These are phyloP conservation scores for Acanthamoeba pearcei DNA, from an alignment of 208 protist genomes.

Conservation along the genomic window DNA sequence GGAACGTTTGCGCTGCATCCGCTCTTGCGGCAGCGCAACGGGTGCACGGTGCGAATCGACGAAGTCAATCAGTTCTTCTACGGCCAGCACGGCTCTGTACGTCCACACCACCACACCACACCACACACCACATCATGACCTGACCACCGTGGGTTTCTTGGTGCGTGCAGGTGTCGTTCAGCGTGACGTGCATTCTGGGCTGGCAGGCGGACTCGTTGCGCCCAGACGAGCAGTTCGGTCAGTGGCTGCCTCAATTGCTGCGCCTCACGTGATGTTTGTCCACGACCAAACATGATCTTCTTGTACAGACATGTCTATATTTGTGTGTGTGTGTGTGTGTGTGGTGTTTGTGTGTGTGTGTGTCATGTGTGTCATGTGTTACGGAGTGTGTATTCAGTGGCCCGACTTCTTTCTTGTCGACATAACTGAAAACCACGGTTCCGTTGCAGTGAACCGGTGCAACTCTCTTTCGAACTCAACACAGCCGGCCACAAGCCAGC, in stretches of 20 bases:
- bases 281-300: not conserved
- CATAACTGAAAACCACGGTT: too few species aligned
- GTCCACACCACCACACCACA: not conserved
- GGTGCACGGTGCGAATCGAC: not conserved
- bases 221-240: not conserved
- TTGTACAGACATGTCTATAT: not conserved
- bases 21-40: not conserved
- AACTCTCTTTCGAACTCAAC: too few species aligned
- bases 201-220: not conserved
- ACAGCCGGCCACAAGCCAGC: too few species aligned
- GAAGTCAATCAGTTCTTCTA: not conserved
- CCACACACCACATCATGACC: not conserved
- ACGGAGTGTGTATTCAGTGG: too few species aligned
- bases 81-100: not conserved
- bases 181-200: not conserved
- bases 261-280: not conserved
- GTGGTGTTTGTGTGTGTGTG: too few species aligned
- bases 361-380: too few species aligned
- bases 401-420: too few species aligned
- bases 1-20: not conserved
- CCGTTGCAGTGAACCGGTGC: too few species aligned
- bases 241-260: not conserved
- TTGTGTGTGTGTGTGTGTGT: too few species aligned
- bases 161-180: not conserved
- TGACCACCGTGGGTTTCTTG: not conserved